Evolutionary conservation across 192 early-diverging fungal genomes (phyloP).

Genomic region (Umbelopsis isabellina): DNA sequence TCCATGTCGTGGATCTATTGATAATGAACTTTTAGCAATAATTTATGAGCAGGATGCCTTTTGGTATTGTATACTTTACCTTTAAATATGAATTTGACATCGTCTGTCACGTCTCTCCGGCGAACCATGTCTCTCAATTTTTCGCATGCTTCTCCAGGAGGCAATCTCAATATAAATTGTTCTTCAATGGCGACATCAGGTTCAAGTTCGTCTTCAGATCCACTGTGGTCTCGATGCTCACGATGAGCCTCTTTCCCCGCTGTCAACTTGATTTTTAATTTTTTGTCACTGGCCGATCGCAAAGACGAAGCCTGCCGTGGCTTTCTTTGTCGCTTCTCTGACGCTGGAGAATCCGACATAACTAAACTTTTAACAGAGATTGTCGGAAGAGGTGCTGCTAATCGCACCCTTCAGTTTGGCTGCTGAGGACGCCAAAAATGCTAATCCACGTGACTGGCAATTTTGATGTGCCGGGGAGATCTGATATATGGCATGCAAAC

Average conservation of each 20-base stretch:
- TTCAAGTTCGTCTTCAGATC: constrained; percentile 62
- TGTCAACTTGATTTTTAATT: constrained; percentile 40
- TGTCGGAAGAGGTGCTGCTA: not conserved
- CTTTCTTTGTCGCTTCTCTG: constrained; percentile 14
- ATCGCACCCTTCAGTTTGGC: too few relatives aligned
- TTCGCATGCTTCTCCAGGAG: constrained; percentile 53
- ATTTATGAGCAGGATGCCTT: not conserved
- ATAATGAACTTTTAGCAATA: not conserved
- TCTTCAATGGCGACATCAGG: constrained; percentile 77
- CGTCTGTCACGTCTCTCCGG: constrained; percentile 45
- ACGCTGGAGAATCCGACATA: not conserved
- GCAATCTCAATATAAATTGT: constrained; percentile 78
- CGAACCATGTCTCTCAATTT: constrained; percentile 56
- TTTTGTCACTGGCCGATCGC: constrained; percentile 21
- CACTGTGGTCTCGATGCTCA: constrained; percentile 10
- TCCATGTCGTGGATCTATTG: constrained; percentile 61
- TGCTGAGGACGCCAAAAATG: too few relatives aligned
- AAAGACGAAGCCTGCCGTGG: not conserved
- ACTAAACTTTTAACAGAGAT: not conserved
- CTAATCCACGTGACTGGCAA: too few relatives aligned
- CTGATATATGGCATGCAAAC: not conserved
- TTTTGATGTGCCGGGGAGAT: not conserved
- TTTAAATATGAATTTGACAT: constrained; percentile 43
- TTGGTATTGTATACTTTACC: constrained; percentile 14
- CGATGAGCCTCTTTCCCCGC: constrained; percentile 21